Evolutionary conservation across 306 rosid species (phyloP).

Genomic region (Vigna radiata): DNA sequence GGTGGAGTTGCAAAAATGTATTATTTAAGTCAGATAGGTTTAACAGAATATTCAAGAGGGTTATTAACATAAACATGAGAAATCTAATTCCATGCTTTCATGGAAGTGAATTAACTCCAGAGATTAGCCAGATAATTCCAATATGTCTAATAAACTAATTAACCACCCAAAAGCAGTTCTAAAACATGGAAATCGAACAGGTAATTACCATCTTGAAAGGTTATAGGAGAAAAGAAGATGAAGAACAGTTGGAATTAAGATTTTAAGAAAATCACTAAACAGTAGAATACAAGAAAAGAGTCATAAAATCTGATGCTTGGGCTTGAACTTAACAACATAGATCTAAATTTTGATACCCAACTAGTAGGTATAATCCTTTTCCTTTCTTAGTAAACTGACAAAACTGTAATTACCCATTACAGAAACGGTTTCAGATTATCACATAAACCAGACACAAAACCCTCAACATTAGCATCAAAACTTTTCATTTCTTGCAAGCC

Average conservation of each 20-base stretch:
- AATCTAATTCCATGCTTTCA: constrained; percentile 23
- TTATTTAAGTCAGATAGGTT: constrained; percentile 7
- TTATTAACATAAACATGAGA: constrained; percentile 14
- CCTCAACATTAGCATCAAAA: constrained; percentile 24
- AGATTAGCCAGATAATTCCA: constrained; percentile 6
- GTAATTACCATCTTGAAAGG: background rate
- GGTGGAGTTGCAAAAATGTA: background rate
- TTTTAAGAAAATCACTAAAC: constrained; percentile 7
- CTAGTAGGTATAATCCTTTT: background rate
- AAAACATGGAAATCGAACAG: constrained; percentile 30
- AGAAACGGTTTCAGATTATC: background rate
- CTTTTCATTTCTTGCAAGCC: constrained; percentile 18
- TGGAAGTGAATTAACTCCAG: constrained; percentile 7
- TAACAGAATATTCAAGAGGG: constrained; percentile 1
- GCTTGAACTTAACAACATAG: constrained; percentile 5
- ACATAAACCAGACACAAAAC: background rate
- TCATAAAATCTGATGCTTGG: constrained; percentile 32
- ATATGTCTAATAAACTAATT: constrained; percentile 25
- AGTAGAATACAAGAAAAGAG: background rate
- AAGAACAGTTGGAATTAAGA: constrained; percentile 33
- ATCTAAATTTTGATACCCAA: constrained; percentile 44
- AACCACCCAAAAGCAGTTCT: constrained; percentile 25
- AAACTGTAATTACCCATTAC: constrained; percentile 26
- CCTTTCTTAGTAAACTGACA: background rate
- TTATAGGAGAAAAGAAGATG: constrained; percentile 18